Base-by-base conservation (phyloP, 2,329 filamentous ascomycete species). In the Trichothecium sympodiale region DNA sequence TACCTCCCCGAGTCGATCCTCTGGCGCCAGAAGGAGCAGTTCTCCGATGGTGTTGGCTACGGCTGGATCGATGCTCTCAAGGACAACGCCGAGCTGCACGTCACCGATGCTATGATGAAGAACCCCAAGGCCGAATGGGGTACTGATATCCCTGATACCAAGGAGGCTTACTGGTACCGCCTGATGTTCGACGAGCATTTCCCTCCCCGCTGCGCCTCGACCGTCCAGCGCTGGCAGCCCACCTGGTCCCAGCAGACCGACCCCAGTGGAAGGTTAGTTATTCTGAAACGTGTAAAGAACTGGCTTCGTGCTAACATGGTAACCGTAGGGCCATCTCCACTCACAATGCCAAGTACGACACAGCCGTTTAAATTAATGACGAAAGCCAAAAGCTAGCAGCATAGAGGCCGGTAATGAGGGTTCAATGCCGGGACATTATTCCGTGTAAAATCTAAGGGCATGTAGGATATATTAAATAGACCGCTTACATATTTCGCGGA, bases 121-220 rank as follows among this genome's bases (percentile, higher is more conserved):
- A 89, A 93, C 75, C 89, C 91, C 44, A 95, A 94, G 73, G 76
- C 85, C 10, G 86, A 95, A 61, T 98, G 93, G 93, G 89, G 87
- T 34, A 64, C 66, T 51, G 93, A 98, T 54, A 76, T 94, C 43
- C 93, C 91, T 8, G 88, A 95, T 54, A 88, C 82, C 54, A 98
- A 98, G 74, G 91, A 98, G 66, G 91, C 87, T 64, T 93, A 94
- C 72, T 98, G 91, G 91, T 98, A 98, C 67, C 81, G 91, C 51
- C 73, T 68, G 58, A 96, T 98, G 89, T 98, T 96, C 57, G 91
- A 98, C 60, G 89, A 98, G 72, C 89, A 93, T 63, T 98, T 96
- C 75, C 91, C 91, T 32, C 74, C 80, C 38, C 80, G 80, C 54
- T 96, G 89, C 57, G 93, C 91, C 8, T 80, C 76, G 40, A 98